These are phyloP conservation scores for Boletus eberwhitei DNA, from an alignment of 768 basidiomycete genomes.

Conservation along the genomic window DNA sequence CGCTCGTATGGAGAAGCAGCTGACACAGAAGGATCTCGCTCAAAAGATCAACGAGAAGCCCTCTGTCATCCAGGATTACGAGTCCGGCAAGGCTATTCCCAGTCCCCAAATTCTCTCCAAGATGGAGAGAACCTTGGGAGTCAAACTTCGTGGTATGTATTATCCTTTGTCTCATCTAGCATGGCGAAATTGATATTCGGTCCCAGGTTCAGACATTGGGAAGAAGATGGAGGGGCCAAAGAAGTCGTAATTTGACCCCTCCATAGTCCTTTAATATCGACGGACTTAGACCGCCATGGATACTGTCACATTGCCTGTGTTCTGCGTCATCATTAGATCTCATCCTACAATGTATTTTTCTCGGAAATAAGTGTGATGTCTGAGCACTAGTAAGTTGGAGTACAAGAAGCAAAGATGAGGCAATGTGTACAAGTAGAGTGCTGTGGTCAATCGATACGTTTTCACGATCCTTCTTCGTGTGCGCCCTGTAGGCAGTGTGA, in stretches of 20 bases:
- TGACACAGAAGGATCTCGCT: constrained; percentile 91
- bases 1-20: constrained; percentile 70
- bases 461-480: constrained; percentile 31
- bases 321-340: constrained; percentile 22
- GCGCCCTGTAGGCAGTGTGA: constrained; percentile 28
- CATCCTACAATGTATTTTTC: constrained; percentile 22
- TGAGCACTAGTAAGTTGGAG: constrained; percentile 1
- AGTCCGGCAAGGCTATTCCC: constrained; percentile 83
- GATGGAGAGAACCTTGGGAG: constrained; percentile 79
- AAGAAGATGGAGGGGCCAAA: constrained; percentile 80
- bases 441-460: background rate
- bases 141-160: constrained; percentile 82
- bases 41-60: constrained; percentile 94
- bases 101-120: constrained; percentile 84
- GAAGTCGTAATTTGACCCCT: constrained; percentile 55
- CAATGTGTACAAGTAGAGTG: background rate
- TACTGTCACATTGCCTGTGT: constrained; percentile 15
- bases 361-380: constrained; percentile 1
- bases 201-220: constrained; percentile 73
- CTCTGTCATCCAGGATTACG: constrained; percentile 84
- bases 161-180: background rate
- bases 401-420: constrained; percentile 2
- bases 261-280: constrained; percentile 33
- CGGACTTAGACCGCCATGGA: constrained; percentile 19
- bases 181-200: constrained; percentile 1